A percentile compares a stretch with the other conserved stretches of the same genome.
These are phyloP conservation scores for Bromus sterilis DNA, from an alignment of 176 grass and related monocot genomes.

Conservation along the genomic window DNA sequence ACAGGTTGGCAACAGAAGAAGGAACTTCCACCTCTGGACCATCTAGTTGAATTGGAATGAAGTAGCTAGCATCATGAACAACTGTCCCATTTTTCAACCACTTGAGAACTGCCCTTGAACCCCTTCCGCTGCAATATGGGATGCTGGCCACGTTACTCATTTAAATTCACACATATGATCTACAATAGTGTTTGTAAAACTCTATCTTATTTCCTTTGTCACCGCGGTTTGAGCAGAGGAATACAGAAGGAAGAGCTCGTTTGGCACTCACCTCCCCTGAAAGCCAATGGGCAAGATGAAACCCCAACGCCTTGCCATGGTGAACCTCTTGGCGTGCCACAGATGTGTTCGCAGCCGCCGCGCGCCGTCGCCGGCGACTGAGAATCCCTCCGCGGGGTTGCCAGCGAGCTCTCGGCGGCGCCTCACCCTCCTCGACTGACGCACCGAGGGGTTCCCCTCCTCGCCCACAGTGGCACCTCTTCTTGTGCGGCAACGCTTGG, in stretches of 20 bases:
- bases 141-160: not conserved
- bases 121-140: slow-evolving; percentile 44
- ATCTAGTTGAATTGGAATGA: slow-evolving; percentile 48
- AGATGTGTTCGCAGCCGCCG: slow-evolving; percentile 55
- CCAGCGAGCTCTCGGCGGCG: slow-evolving; percentile 44
- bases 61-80: slow-evolving; percentile 64
- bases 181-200: too few relatives aligned
- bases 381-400: slow-evolving; percentile 53
- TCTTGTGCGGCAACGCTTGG: slow-evolving; percentile 18
- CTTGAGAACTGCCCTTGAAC: slow-evolving; percentile 53
- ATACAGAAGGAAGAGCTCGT: not conserved
- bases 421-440: slow-evolving; percentile 36
- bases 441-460: not conserved
- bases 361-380: slow-evolving; percentile 33
- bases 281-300: slow-evolving; percentile 51
- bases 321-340: too few relatives aligned
- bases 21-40: slow-evolving; percentile 40
- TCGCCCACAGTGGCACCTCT: not conserved
- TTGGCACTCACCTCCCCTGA: slow-evolving; percentile 40
- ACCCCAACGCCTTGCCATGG: slow-evolving; percentile 49
- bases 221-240: not conserved
- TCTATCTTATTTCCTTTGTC: not conserved
- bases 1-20: not conserved
- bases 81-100: slow-evolving; percentile 37
- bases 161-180: not conserved